Base-by-base conservation (phyloP, 371 early-diverging fungal species). In the Funneliformis caledonium region DNA sequence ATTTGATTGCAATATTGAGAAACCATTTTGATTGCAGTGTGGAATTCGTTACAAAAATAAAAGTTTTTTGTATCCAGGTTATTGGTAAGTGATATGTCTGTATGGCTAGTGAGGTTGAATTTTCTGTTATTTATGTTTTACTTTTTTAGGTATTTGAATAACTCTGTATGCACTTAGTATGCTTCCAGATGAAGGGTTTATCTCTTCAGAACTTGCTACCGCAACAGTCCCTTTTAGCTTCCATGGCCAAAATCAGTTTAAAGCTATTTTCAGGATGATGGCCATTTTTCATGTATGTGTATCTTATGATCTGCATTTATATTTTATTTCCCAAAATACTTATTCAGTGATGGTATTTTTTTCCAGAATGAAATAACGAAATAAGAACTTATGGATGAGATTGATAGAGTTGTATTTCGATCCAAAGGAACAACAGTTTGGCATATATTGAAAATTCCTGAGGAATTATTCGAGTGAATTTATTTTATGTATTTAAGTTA, bases 211-310 rank as follows among this genome's bases (percentile, higher is more conserved):
- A 52, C 72, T 80, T 48, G 33, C 72, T 43, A 72, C 42, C 12
- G 80, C 80, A 59, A 19, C 43, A 37, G 52, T 72, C 2, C 72
- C 72, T 50, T 80, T 80, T 61, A 69, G 43, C 45, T 80, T 72
- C 37, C 11, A 72, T 50, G 62, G 80, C 33, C 72, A 72, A 31
- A 70, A 48, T 64, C 47, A 79, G 50, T 79, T 70, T 70, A 79
- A 79, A 64, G 60, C 60, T 67, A 10, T 80, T 37, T 72, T 80
- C 37, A 56, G 72, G 64, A 69, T 80, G 56, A 80, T 80, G 72
- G 59, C 60, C 31, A 80, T 80, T 22, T 80, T 80, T 72, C 80
- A 80, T 48, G 72, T 72, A 72, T 64, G 50, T 72, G 56, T 72
- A 72, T 72, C 72, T 72, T 2, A 72, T 72, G 72, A 72, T 72